These are phyloP conservation scores for Coemansia sp. DNA, from an alignment of 192 early-diverging fungal genomes.

Conservation along the genomic window DNA sequence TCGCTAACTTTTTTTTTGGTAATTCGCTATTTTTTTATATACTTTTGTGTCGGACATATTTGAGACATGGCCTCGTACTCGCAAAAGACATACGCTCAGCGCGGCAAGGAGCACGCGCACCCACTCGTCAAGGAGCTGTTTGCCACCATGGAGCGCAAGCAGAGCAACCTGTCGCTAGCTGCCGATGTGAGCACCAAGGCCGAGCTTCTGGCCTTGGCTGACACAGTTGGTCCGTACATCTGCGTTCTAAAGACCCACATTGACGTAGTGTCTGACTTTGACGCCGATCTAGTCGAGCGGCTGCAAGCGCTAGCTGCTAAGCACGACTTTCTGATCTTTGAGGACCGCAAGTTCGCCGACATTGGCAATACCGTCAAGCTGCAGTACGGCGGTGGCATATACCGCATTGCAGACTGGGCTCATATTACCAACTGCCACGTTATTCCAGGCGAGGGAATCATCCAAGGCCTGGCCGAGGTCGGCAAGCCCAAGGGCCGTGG, in stretches of 20 bases:
- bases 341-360: conserved; percentile 99
- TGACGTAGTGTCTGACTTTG: conserved; percentile 94
- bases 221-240: conserved; percentile 90
- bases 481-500: conserved; percentile 75
- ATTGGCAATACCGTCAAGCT: conserved; percentile 97
- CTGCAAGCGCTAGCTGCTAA: conserved; percentile 74
- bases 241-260: conserved; percentile 98
- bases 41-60: neutral
- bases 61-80: conserved; percentile 45
- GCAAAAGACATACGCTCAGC: conserved; percentile 62
- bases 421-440: conserved; percentile 96
- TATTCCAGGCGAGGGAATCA: conserved; percentile 94
- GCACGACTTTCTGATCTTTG: conserved; percentile 97
- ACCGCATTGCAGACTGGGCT: conserved; percentile 92
- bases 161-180: conserved; percentile 87
- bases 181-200: conserved; percentile 88
- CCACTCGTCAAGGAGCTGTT: conserved; percentile 75
- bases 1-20: neutral
- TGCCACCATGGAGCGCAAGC: conserved; percentile 82
- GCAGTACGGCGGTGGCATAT: conserved; percentile 90
- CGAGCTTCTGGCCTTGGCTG: conserved; percentile 85
- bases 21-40: neutral
- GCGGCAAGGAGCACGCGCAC: conserved; percentile 70
- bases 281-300: conserved; percentile 72
- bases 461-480: conserved; percentile 86